phyloP scores from a whole-genome alignment of 495 filamentous ascomycete genomes.

The Chaetomium fimeti region DNA sequence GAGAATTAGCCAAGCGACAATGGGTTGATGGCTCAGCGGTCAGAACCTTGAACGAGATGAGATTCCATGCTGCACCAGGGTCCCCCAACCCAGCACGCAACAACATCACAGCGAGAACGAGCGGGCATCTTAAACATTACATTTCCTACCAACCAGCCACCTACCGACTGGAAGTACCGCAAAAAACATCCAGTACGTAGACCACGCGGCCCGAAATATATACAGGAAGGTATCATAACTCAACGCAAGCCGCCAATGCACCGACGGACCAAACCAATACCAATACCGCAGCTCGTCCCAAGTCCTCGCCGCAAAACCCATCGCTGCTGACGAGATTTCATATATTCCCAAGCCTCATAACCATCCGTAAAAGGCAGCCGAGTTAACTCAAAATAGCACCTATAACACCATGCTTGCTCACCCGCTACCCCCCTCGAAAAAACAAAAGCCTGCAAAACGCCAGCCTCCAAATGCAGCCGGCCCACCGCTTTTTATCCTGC shows the following conservation, averaged over 20 bases:
- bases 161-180: too few species aligned
- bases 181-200: neutral
- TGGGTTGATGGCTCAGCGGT: neutral
- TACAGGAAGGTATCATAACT: neutral
- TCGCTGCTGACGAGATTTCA: neutral
- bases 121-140: neutral
- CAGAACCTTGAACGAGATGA: neutral
- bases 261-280: neutral
- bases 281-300: neutral
- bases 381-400: neutral
- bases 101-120: neutral
- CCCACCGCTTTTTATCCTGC: neutral
- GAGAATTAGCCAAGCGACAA: neutral
- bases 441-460: neutral
- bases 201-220: neutral
- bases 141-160: neutral
- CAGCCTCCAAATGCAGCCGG: neutral
- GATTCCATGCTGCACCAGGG: neutral
- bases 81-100: neutral
- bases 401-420: slow-evolving; percentile 1
- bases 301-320: neutral
- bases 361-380: neutral
- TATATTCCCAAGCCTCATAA: neutral
- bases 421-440: neutral
- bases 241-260: neutral